phyloP scores from a whole-genome alignment of 75 land plant species.

The Picea sitchensis region DNA sequence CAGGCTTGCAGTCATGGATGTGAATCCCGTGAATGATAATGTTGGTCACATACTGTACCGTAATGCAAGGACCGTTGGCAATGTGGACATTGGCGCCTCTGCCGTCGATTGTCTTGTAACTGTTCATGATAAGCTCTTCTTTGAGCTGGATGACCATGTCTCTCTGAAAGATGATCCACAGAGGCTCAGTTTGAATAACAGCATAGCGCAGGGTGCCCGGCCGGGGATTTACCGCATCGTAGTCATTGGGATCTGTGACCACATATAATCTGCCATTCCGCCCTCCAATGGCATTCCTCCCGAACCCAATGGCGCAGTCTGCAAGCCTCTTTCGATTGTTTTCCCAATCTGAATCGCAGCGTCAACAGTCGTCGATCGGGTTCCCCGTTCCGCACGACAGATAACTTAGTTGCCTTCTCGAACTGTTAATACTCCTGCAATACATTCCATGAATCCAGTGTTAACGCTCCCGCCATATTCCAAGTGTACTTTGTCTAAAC shows the following conservation, averaged over 20 bases:
- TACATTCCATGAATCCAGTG: no score
- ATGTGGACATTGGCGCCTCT: conserved; percentile 25
- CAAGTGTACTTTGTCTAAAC: no score
- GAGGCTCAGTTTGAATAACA: conserved; percentile 25
- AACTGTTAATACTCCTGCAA: background rate
- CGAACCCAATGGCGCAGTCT: conserved; percentile 40
- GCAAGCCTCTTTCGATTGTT: conserved; percentile 27
- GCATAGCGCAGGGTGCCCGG: conserved; percentile 35
- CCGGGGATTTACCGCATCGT: conserved; percentile 24
- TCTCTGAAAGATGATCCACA: conserved; percentile 20
- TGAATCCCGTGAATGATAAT: conserved; percentile 31
- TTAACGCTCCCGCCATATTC: no score
- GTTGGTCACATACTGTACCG: conserved; percentile 17
- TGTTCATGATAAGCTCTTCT: conserved; percentile 25
- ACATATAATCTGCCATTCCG: conserved; percentile 18
- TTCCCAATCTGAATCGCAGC: conserved; percentile 37
- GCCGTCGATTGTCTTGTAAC: conserved; percentile 31
- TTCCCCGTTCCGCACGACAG: conserved; percentile 26
- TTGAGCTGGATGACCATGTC: conserved; percentile 14
- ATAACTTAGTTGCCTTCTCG: background rate
- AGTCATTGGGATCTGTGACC: conserved; percentile 22
- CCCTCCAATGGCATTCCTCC: conserved; percentile 24
- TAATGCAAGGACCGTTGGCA: conserved; percentile 21
- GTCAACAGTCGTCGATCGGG: conserved; percentile 70
- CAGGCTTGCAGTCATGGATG: conserved; percentile 57